Conservation (phyloP, 768 basidiomycete genomes). For the Cytidiella melzeri region DNA sequence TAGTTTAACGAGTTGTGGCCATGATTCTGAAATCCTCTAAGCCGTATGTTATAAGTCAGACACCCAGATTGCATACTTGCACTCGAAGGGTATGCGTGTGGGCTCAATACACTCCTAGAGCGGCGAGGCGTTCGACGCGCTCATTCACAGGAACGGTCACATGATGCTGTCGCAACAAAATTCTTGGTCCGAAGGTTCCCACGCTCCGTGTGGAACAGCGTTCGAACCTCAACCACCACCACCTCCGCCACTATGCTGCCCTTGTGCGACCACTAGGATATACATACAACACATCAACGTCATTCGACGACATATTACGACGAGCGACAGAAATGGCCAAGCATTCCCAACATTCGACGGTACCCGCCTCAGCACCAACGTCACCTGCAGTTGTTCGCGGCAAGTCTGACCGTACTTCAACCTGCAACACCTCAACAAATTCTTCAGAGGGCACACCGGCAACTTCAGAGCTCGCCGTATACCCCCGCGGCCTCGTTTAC, state of each 20-base stretch:
- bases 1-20: too few relatives aligned
- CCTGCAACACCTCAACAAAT: conserved; percentile 66
- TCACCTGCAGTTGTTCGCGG: conserved; percentile 36
- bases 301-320: conserved; percentile 14
- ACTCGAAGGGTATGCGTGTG: too few relatives aligned
- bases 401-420: conserved; percentile 25
- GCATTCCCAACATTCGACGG: conserved; percentile 13
- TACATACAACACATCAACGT: conserved; percentile 15
- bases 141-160: conserved; percentile 9
- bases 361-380: conserved; percentile 39
- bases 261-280: not conserved
- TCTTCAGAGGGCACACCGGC: conserved; percentile 36
- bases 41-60: too few relatives aligned
- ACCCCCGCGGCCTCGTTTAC: conserved; percentile 48
- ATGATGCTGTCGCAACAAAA: conserved; percentile 3
- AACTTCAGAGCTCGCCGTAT: conserved; percentile 46
- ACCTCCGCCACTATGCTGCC: not conserved
- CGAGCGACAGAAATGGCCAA: conserved; percentile 21
- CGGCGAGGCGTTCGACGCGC: too few relatives aligned
- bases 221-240: conserved; percentile 7
- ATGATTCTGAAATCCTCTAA: too few relatives aligned
- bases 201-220: conserved; percentile 6
- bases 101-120: too few relatives aligned
- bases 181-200: conserved; percentile 2
- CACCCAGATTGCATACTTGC: too few relatives aligned